Conservation (phyloP, 2,329 filamentous ascomycete species). For the Fonsecaea pedrosoi region DNA sequence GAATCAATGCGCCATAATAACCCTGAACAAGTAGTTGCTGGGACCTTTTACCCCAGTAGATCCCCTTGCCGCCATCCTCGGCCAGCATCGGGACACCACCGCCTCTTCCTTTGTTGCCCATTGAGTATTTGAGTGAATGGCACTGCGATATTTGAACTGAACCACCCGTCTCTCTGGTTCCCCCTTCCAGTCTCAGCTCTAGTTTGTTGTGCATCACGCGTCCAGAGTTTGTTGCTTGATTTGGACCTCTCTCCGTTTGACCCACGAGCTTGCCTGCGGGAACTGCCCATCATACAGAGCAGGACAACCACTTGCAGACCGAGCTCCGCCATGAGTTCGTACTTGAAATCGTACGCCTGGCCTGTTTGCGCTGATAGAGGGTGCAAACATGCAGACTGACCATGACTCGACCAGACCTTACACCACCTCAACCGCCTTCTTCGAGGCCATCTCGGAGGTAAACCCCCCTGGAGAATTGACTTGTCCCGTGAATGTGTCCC, state of each 20-base stretch:
- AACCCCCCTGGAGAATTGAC: slow-evolving; percentile 44
- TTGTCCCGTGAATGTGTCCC: too few species aligned
- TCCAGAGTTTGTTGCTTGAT: background rate
- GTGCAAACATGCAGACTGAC: slow-evolving; percentile 13
- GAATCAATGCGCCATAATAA: slow-evolving; percentile 16
- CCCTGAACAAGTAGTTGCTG: background rate
- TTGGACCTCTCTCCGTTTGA: background rate
- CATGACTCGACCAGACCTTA: slow-evolving; percentile 48
- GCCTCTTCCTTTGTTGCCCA: background rate
- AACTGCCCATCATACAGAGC: background rate
- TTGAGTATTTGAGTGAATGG: background rate
- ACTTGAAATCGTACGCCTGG: slow-evolving; percentile 24
- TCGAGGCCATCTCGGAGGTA: slow-evolving; percentile 78
- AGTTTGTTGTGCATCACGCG: background rate
- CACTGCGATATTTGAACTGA: background rate
- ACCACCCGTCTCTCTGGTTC: background rate
- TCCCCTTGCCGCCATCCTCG: background rate
- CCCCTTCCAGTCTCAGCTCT: background rate
- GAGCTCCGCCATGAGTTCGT: slow-evolving; percentile 30
- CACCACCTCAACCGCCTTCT: slow-evolving; percentile 81
- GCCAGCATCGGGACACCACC: slow-evolving; percentile 2
- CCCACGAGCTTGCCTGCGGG: background rate
- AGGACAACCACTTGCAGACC: background rate
- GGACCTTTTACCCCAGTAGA: slow-evolving; percentile 2
- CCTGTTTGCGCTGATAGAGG: background rate